Conservation (phyloP, 2,329 filamentous ascomycete genomes). For the Coniochaeta sp. region DNA sequence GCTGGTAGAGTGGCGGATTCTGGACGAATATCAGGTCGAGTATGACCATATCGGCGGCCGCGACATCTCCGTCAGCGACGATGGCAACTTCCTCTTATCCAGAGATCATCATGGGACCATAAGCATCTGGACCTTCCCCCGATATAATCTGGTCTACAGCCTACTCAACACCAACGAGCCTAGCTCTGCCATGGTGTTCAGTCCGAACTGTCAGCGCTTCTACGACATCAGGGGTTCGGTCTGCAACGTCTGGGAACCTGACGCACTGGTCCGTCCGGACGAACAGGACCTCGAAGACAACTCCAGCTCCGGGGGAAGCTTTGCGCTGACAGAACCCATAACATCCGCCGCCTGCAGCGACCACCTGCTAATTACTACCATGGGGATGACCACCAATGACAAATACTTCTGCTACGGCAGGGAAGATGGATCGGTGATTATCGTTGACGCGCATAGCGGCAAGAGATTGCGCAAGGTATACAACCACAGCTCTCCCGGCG, state of each 20-base stretch:
- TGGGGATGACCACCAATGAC: neutral
- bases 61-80: neutral
- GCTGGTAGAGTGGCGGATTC: constrained; percentile 1
- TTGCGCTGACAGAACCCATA: neutral
- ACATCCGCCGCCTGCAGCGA: neutral
- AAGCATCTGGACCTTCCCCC: constrained; percentile 1
- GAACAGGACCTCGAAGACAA: neutral
- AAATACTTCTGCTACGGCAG: constrained; percentile 1
- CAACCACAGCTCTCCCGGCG: neutral
- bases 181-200: neutral
- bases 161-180: neutral
- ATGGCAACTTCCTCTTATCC: constrained; percentile 1
- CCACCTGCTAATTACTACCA: neutral
- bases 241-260: constrained; percentile 3
- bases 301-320: neutral
- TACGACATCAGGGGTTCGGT: constrained; percentile 1
- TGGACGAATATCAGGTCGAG: neutral
- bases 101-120: neutral
- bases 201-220: constrained; percentile 1
- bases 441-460: neutral
- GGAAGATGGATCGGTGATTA: constrained; percentile 2
- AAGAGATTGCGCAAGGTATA: constrained; percentile 3
- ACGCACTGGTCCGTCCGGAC: neutral
- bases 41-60: neutral
- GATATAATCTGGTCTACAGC: neutral